Base-by-base conservation (phyloP, 345 rosid genomes). In the Boechera divaricarpa region DNA sequence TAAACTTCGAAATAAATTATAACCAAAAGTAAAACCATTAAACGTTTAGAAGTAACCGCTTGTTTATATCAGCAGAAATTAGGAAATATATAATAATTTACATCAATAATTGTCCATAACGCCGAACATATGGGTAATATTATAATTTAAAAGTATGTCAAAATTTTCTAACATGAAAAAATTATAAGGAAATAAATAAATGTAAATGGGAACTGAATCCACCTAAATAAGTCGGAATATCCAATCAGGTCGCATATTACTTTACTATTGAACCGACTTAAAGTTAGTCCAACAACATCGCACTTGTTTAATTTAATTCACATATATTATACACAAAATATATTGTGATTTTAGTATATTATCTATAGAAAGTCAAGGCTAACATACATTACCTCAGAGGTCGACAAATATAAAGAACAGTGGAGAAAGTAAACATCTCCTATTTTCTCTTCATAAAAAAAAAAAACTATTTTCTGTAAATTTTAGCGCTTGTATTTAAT, bases 201-300 rank as follows among this genome's bases (percentile, higher is more conserved):
- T 63, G 21, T 29, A 73, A 63, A 24, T 56, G 16, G 10, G 41
- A 74, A 33, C 5, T 65, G 48, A 56, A 44, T 55, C 57, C 16
- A 55, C 12, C 26, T 55, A 13, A 64, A 10, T 32, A 15, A 49
- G 66, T 66, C 52, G 29, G 48, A n/a, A 41, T 47, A 75, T 67
- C 67, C 26, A 75, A 38, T 29, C 49, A 57, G 59, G 53, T 38
- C 53, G 44, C 60, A 56, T 42, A 63, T 32, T 56, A 36, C 47
- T 65, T 55, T 24, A 44, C 16, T 59, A 49, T 18, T 68, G 45
- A 59, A 68, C 55, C 74, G 62, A 76, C 44, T 60, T 41, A n/a
- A 51, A 51, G 63, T 61, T 61, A 69, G 80, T 61, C 69, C 63
- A 76, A 33, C 79, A 44, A 76, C 48, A 52, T 68, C 11, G 45